Evolutionary conservation across 202 grass and related monocot genomes (phyloP).

Genomic region (Musa balbisiana): DNA sequence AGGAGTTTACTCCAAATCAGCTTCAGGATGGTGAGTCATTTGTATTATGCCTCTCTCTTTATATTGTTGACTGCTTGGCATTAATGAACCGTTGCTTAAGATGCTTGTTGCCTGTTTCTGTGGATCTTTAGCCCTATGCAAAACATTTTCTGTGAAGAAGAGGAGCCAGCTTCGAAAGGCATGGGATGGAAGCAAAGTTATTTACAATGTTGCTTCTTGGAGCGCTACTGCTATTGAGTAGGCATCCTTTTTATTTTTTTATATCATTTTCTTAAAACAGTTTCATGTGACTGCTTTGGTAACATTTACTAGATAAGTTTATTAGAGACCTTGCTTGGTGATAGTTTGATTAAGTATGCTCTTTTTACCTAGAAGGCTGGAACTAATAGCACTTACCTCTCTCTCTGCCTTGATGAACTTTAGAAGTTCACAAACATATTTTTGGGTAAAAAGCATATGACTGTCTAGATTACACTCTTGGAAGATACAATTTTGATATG

Average conservation of each 20-base stretch:
- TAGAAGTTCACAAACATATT: no score
- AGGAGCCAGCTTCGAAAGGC: slow-evolving; percentile 64
- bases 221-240: slow-evolving; percentile 85
- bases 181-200: slow-evolving; percentile 72
- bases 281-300: not conserved
- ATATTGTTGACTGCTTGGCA: not conserved
- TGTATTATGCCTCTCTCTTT: not conserved
- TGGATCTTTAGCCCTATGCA: slow-evolving; percentile 50
- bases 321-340: no score
- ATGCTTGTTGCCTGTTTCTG: not conserved
- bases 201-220: slow-evolving; percentile 88
- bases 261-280: no score
- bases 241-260: not conserved
- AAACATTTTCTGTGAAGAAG: slow-evolving; percentile 63
- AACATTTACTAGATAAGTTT: no score
- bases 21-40: slow-evolving; percentile 48
- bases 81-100: not conserved
- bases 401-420: no score
- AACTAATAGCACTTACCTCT: no score
- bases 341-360: no score
- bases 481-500: no score
- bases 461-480: no score
- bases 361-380: no score
- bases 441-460: no score
- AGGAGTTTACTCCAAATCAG: slow-evolving; percentile 78